Evolutionary conservation across 495 filamentous ascomycete genomes (phyloP).

Genomic region (Penicillium robsamsonii): DNA sequence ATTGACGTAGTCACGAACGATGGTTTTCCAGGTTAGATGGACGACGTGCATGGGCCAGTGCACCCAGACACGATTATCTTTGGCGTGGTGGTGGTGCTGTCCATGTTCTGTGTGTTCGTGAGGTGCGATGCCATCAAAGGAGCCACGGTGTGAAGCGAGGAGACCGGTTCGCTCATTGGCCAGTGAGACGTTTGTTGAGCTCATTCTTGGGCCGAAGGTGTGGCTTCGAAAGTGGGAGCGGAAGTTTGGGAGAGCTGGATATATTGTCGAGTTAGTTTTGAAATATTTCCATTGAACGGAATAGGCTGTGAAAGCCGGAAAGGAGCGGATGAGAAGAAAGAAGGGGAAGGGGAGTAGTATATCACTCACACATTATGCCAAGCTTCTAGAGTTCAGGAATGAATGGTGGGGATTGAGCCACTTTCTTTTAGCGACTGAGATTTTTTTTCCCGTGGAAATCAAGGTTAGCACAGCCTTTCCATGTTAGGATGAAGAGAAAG

Average conservation of each 20-base stretch:
- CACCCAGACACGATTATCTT: conserved; percentile 47
- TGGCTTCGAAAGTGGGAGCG: conserved; percentile 34
- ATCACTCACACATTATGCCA: conserved; percentile 21
- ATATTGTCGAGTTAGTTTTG: neutral
- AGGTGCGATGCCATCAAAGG: conserved; percentile 19
- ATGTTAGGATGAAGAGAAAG: neutral
- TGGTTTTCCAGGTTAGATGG: conserved; percentile 51
- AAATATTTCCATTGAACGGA: conserved; percentile 2
- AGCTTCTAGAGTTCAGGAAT: conserved; percentile 11
- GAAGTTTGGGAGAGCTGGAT: conserved; percentile 30
- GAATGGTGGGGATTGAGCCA: conserved; percentile 22
- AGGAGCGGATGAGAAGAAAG: conserved; percentile 7
- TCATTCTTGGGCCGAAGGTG: conserved; percentile 40
- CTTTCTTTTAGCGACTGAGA: conserved; percentile 1
- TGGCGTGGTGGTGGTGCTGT: conserved; percentile 26
- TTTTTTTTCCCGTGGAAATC: neutral
- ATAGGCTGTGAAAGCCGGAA: conserved; percentile 10
- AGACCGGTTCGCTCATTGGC: conserved; percentile 34
- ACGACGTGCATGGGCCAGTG: conserved; percentile 54
- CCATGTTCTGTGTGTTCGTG: conserved; percentile 19
- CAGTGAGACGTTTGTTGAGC: conserved; percentile 32
- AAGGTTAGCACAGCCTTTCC: conserved; percentile 10
- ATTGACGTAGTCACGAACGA: conserved; percentile 77
- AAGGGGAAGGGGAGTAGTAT: conserved; percentile 1
- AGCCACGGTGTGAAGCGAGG: conserved; percentile 23